phyloP scores from a whole-genome alignment of 345 rosid genomes.

The Cardiospermum halicacabum region DNA sequence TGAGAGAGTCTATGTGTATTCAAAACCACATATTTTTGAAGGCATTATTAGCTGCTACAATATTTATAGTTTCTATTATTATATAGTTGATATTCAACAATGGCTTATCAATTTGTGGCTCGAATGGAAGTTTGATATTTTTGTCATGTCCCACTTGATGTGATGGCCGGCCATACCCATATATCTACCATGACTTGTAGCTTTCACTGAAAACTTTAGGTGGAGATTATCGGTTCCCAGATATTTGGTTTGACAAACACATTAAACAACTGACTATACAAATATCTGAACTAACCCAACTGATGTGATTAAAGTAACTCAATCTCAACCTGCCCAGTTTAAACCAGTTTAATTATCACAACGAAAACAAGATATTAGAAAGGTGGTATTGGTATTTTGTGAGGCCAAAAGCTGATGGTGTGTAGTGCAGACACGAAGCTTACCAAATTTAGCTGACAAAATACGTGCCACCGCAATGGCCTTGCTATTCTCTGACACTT shows the following conservation, averaged over 20 bases:
- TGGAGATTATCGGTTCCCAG: conserved; percentile 9
- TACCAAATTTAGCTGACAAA: background rate
- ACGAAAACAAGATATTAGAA: too few species aligned
- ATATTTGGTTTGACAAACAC: conserved; percentile 10
- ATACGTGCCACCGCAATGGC: conserved; percentile 16
- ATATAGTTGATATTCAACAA: background rate
- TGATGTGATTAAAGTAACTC: background rate
- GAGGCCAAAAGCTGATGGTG: background rate
- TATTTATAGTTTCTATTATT: background rate
- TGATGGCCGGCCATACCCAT: conserved; percentile 19
- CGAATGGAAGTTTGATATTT: conserved; percentile 2
- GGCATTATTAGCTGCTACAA: background rate
- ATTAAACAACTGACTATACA: conserved; percentile 1
- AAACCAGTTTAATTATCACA: background rate
- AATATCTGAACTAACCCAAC: conserved; percentile 7
- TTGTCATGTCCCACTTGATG: conserved; percentile 13
- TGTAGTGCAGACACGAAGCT: background rate
- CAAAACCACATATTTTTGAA: conserved; percentile 21
- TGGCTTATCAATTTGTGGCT: background rate
- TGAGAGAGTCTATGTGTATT: background rate
- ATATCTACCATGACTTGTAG: background rate
- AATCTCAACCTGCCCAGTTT: background rate
- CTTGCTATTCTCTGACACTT: conserved; percentile 14
- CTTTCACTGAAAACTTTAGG: background rate
- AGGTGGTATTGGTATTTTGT: background rate